These are phyloP conservation scores for Adansonia madagascariensis DNA, from an alignment of 441 rosid genomes.

Conservation along the genomic window DNA sequence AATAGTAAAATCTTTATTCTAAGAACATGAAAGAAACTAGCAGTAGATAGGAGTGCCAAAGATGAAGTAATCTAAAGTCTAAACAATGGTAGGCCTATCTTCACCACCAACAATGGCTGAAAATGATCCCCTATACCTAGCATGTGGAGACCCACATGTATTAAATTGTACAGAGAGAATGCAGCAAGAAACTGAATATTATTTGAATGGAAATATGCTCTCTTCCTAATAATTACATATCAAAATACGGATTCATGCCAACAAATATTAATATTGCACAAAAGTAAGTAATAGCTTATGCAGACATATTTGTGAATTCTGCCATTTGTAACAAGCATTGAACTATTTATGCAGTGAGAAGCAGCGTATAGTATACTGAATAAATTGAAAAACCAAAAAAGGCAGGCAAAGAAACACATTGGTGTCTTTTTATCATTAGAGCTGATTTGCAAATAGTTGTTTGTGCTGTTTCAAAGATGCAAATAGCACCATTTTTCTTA, in stretches of 20 bases:
- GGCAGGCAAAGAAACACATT: conserved; percentile 2
- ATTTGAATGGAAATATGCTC: conserved; percentile 2
- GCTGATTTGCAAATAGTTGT: background rate
- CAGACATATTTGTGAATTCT: conserved; percentile 9
- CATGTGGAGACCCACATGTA: background rate
- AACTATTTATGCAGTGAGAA: conserved; percentile 16
- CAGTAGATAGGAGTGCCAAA: background rate
- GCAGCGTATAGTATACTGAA: background rate
- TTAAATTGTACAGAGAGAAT: conserved; percentile 12
- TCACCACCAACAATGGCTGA: background rate
- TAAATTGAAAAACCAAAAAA: background rate
- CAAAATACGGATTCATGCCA: background rate
- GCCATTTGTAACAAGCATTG: background rate
- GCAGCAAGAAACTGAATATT: background rate
- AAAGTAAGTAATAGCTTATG: conserved; percentile 1
- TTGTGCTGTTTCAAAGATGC: background rate
- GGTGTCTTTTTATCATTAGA: background rate
- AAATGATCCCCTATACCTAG: conserved; percentile 19
- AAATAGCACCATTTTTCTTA: background rate
- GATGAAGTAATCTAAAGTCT: background rate
- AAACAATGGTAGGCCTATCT: background rate
- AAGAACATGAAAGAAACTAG: background rate
- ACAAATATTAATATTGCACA: background rate
- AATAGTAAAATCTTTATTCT: background rate
- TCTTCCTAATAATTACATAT: background rate